Evolutionary conservation across 805 yeast genomes (phyloP).

Genomic region (Candida hispaniensis): DNA sequence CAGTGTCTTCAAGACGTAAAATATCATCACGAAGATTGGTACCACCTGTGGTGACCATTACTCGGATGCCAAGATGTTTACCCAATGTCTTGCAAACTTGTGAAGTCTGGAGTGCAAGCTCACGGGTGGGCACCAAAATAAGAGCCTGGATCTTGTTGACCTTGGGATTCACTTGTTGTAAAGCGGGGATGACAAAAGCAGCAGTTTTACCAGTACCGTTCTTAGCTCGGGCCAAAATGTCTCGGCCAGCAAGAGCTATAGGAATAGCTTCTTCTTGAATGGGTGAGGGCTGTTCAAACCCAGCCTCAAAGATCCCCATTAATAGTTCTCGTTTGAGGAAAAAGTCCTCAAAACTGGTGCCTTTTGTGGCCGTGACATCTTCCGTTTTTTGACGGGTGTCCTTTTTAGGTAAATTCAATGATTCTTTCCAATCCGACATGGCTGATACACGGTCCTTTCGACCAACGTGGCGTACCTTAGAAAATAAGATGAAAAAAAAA

Average conservation of each 20-base stretch:
- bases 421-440: conserved; percentile 55
- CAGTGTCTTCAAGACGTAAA: conserved; percentile 82
- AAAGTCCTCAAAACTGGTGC: conserved; percentile 85
- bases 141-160: conserved; percentile 78
- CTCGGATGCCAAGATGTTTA: conserved; percentile 80
- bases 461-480: no score
- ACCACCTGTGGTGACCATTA: conserved; percentile 99
- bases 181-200: conserved; percentile 86
- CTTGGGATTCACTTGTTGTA: conserved; percentile 82
- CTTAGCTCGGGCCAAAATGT: conserved; percentile 92
- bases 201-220: conserved; percentile 99
- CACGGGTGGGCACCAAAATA: conserved; percentile 94
- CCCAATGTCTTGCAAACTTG: conserved; percentile 95
- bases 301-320: conserved; percentile 99
- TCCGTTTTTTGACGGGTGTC: conserved; percentile 96
- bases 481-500: no score
- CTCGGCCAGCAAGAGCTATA: conserved; percentile 89
- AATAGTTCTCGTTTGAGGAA: conserved; percentile 81
- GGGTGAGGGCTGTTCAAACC: conserved; percentile 96
- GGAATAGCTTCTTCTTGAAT: conserved; percentile 97
- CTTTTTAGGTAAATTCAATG: conserved; percentile 64
- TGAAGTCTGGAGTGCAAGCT: conserved; percentile 92
- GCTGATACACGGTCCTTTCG: no score
- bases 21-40: conserved; percentile 90
- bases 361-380: conserved; percentile 86